A percentile compares a stretch with the other conserved stretches of the same genome.
phyloP scores from a whole-genome alignment of 768 basidiomycete genomes.

The Daedaleopsis nitida region DNA sequence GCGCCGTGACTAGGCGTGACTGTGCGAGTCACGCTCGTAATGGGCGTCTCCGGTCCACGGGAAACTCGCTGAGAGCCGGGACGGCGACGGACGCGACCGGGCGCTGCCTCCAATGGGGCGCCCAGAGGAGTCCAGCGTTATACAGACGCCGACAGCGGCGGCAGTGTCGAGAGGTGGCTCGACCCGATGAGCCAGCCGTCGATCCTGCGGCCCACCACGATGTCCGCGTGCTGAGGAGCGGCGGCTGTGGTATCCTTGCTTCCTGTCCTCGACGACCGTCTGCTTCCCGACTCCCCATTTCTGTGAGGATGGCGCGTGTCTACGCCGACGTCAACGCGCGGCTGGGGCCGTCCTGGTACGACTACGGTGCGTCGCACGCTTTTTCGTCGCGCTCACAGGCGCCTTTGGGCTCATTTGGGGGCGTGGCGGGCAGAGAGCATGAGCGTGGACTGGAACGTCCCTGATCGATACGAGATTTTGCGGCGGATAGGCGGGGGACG shows the following conservation, averaged over 20 bases:
- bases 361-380: constrained; percentile 72
- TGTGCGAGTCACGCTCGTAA: neutral
- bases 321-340: constrained; percentile 87
- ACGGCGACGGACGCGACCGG: neutral
- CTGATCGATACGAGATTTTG: constrained; percentile 97
- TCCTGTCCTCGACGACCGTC: constrained; percentile 2
- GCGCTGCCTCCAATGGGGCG: constrained; percentile 27
- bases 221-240: constrained; percentile 16
- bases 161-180: neutral
- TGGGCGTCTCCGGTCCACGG: neutral
- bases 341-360: constrained; percentile 88
- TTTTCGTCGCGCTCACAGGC: neutral
- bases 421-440: constrained; percentile 66
- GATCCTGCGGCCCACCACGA: constrained; percentile 17
- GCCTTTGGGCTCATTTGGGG: neutral
- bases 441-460: constrained; percentile 92
- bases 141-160: neutral
- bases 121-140: neutral
- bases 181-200: constrained; percentile 8
- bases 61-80: neutral
- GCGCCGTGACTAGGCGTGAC: constrained; percentile 1
- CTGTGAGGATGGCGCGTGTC: constrained; percentile 63
- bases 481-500: constrained; percentile 93
- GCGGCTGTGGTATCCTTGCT: constrained; percentile 8
- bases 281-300: constrained; percentile 24